Base-by-base conservation (phyloP, 176 grass and related monocot species). In the Rhynchospora tenuis region DNA sequence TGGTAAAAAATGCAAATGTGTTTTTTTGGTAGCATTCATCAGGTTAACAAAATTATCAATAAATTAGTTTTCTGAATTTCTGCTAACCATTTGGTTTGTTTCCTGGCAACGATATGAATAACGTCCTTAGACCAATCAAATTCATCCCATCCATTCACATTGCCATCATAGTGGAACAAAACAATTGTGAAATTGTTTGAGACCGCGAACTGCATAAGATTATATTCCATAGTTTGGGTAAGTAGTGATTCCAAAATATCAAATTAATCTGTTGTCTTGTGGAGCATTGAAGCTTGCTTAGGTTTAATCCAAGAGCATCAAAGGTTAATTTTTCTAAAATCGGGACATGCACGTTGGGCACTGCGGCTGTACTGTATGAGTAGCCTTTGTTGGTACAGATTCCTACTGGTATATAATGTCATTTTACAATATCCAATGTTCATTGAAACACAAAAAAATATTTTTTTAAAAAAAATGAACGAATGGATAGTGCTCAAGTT, bases 71-170 rank as follows among this genome's bases (percentile, higher is more conserved):
- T 27, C 12, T 74, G 45, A 14, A 16, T 74, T 51, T 80, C 12
- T 80, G n/a, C 70, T 84, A 59, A 84, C 88, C 88, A 90, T 81
- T 90, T 90, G 6, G 88, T 90, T 74, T 90, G 88, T 75, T 90
- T 90, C 26, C 60, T 80, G 31, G 55, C 80, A 46, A 70, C 57
- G 15, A 90, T 78, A 65, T 90, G 88, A 84, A 90, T 90, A 65
- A 83, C 88, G 24, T 80, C 58, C 55, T 87, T 87, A 22, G 88
- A 90, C 88, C 88, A 90, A 24, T 90, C 88, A 66, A 81, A 84
- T 87, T 90, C 85, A n/a, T 90, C 85, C 88, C 88, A 90, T 13
- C 84, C 74, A 12, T 86, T 87, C 69, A 83, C 19, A 24, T 26
- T 64, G 6, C 73, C 84, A 38, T 90, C 88, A 60, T 90, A 90